phyloP scores from a whole-genome alignment of 208 protist genomes.

The Leishmania mexicana region DNA sequence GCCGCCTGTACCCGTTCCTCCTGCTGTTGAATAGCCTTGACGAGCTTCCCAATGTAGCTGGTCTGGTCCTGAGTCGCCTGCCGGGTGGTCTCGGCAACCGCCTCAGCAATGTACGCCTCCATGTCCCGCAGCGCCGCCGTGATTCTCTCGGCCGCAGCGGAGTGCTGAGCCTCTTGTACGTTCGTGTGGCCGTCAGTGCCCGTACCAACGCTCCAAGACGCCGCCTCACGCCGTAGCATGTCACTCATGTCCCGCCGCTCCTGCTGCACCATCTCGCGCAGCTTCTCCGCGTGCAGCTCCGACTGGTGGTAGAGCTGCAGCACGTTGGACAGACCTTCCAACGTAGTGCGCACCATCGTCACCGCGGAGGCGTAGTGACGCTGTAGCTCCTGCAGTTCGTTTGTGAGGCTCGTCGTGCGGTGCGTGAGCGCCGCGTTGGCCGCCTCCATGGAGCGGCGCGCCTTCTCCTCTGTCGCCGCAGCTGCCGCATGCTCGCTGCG shows the following conservation, averaged over 20 bases:
- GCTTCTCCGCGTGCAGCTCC: slow-evolving; percentile 41
- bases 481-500: slow-evolving; percentile 15
- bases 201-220: slow-evolving; percentile 25
- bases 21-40: slow-evolving; percentile 57
- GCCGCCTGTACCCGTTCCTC: slow-evolving; percentile 53
- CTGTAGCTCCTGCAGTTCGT: slow-evolving; percentile 40
- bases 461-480: slow-evolving; percentile 12
- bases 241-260: slow-evolving; percentile 60
- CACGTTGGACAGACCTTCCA: slow-evolving; percentile 40
- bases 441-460: slow-evolving; percentile 25
- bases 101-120: slow-evolving; percentile 49
- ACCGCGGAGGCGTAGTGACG: slow-evolving; percentile 46
- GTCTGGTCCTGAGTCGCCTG: slow-evolving; percentile 42
- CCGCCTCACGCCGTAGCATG: slow-evolving; percentile 51
- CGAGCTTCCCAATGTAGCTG: slow-evolving; percentile 51
- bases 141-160: slow-evolving; percentile 28
- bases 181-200: slow-evolving; percentile 2
- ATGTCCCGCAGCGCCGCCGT: slow-evolving; percentile 41
- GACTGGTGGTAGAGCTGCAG: slow-evolving; percentile 52
- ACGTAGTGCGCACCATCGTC: slow-evolving; percentile 46
- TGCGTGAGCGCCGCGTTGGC: slow-evolving; percentile 54
- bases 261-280: slow-evolving; percentile 49
- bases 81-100: slow-evolving; percentile 37
- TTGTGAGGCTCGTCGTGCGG: slow-evolving; percentile 31
- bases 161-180: slow-evolving; percentile 20